These are phyloP conservation scores for Xanthoparmelia taractica DNA, from an alignment of 495 filamentous ascomycete genomes.

Conservation along the genomic window DNA sequence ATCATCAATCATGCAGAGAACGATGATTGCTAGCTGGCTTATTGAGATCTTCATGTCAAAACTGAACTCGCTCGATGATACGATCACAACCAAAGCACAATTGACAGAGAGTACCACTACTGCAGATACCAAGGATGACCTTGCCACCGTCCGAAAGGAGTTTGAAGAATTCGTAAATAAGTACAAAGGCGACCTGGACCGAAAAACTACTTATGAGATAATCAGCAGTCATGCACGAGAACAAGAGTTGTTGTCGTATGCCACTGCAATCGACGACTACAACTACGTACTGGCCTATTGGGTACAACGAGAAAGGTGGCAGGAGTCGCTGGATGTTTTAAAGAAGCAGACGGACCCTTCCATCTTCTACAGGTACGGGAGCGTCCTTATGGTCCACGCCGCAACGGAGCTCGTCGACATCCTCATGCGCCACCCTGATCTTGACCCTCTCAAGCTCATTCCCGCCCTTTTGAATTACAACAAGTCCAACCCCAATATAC, in stretches of 20 bases:
- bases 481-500: constrained; percentile 48
- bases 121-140: constrained; percentile 63
- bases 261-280: constrained; percentile 77
- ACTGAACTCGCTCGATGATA: constrained; percentile 88
- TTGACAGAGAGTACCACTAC: constrained; percentile 61
- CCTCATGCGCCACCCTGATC: constrained; percentile 80
- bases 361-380: constrained; percentile 92
- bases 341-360: constrained; percentile 86
- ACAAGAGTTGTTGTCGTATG: constrained; percentile 85
- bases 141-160: constrained; percentile 59
- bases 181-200: constrained; percentile 78
- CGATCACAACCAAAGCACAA: constrained; percentile 83
- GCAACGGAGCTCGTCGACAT: constrained; percentile 83
- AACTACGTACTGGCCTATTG: constrained; percentile 95
- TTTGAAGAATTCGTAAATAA: constrained; percentile 82
- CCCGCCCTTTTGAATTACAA: constrained; percentile 92
- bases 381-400: constrained; percentile 86
- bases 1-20: constrained; percentile 77
- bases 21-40: constrained; percentile 93
- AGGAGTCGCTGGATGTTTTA: constrained; percentile 77
- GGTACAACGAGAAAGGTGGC: constrained; percentile 93
- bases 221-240: constrained; percentile 93
- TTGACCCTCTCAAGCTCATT: constrained; percentile 83
- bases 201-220: constrained; percentile 87
- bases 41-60: constrained; percentile 96